Base-by-base conservation (phyloP, 495 filamentous ascomycete species). In the Aspergillus carlsbadensis region DNA sequence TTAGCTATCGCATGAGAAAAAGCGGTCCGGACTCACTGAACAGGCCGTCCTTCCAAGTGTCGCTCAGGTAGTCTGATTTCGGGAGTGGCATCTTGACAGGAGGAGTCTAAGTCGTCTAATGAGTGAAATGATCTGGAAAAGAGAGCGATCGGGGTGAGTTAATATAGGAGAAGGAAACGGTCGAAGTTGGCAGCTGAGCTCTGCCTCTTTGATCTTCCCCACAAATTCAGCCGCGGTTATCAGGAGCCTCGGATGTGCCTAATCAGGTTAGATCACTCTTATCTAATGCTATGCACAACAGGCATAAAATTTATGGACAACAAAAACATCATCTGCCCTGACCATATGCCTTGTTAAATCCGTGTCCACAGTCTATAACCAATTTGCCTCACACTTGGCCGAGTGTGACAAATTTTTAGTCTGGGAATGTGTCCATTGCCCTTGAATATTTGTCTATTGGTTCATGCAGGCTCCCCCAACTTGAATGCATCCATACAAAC, bases 11-110 rank as follows among this genome's bases (percentile, higher is more conserved):
- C 46, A 36, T 10, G 11, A 15, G 11, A 24, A 11, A 15, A 11
- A 8, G 17, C 5, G 17, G 20, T 42, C 24, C 7, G 34, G 10
- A 37, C 59, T 31, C 61, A 93, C 90, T 79, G 64, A 96, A 96
- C 48, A 96, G 84, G 55, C 87, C 89, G 76, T 92, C 86, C 56
- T 82, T 87, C 92, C 92, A 96, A 59, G 86, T 80, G 44, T 83
- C 74, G 70, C 89, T 93, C 46, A 96, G 65, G 60, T 91, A 96
- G 42, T 91, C 82, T 31, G 80, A 82, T 65, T 84, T 85, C 20
- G 83, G 75, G 46, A 92, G 66, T 24, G 88, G 74, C 90, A 76
- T 75, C 3, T 21, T 59, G 46, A 26, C 7, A 21, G 10, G 26
- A 29, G 26, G 26, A n/a, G n/a, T 8, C 26, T 29, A 29, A 29